Evolutionary conservation across 257 asterid genomes (phyloP).

Genomic region (Ehretia macrophylla): DNA sequence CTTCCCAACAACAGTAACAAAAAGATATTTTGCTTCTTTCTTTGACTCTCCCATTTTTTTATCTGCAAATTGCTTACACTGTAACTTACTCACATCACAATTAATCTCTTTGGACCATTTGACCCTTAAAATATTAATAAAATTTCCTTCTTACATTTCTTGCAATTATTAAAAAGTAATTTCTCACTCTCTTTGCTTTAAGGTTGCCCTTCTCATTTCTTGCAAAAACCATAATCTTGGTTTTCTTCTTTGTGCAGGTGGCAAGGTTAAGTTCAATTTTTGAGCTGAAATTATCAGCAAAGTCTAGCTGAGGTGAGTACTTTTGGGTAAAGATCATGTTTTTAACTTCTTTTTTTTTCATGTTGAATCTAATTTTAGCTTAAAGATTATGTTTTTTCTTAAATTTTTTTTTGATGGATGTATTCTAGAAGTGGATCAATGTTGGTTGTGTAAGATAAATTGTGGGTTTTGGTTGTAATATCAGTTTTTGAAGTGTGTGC

Average conservation of each 20-base stretch:
- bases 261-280: conserved; percentile 6
- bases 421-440: not conserved
- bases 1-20: not conserved
- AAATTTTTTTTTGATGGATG: not conserved
- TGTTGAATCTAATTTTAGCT: too few species aligned
- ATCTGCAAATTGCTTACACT: conserved; percentile 16
- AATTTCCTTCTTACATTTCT: not conserved
- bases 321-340: too few species aligned
- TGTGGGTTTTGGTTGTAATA: too few species aligned
- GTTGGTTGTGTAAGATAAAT: too few species aligned
- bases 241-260: conserved; percentile 13
- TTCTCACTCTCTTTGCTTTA: too few species aligned
- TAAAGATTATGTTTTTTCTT: not conserved
- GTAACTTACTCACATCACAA: conserved; percentile 4
- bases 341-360: too few species aligned
- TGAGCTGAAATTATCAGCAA: not conserved
- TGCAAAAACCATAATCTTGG: not conserved
- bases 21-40: conserved; percentile 15
- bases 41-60: conserved; percentile 9
- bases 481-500: too few species aligned
- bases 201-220: too few species aligned
- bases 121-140: not conserved
- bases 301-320: not conserved
- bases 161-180: not conserved
- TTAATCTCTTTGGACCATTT: conserved; percentile 1